Evolutionary conservation across 1,284 basidiomycete species (phyloP).

Genomic region (Tilletia walkeri): DNA sequence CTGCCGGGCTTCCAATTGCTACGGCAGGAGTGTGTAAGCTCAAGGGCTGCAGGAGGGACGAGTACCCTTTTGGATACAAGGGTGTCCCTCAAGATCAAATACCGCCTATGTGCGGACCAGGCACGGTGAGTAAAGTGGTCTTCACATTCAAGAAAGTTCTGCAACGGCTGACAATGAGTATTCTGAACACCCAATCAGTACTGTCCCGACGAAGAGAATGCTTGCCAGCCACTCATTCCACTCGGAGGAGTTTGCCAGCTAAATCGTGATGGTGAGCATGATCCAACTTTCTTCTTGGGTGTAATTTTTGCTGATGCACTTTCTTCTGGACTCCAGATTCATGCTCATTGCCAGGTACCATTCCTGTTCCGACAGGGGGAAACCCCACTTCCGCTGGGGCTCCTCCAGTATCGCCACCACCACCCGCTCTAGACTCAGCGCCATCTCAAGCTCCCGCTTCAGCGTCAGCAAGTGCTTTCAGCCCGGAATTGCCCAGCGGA

Average conservation of each 20-base stretch:
- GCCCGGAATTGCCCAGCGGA: not conserved
- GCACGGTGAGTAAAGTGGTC: constrained; percentile 43
- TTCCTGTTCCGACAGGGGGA: not conserved
- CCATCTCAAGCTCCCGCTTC: not conserved
- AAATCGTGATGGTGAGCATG: constrained; percentile 73
- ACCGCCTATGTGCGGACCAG: constrained; percentile 66
- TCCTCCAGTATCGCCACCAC: not conserved
- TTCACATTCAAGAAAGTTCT: not conserved
- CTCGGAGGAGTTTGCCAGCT: constrained; percentile 75
- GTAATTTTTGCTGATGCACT: not conserved
- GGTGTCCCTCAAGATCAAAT: constrained; percentile 55
- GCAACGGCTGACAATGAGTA: not conserved
- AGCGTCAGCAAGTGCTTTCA: not conserved
- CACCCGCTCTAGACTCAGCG: no score
- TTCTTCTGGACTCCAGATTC: constrained; percentile 17
- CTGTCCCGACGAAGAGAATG: constrained; percentile 79
- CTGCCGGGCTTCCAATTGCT: not conserved
- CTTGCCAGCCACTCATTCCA: constrained; percentile 66
- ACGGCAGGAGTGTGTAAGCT: constrained; percentile 62
- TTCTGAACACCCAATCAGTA: constrained; percentile 56
- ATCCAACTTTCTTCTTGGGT: not conserved
- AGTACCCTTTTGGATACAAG: constrained; percentile 69
- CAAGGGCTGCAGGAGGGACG: constrained; percentile 72
- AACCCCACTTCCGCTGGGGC: not conserved
- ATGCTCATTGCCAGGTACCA: constrained; percentile 15